Percentiles rank a stretch among this genome's conserved stretches.
These are phyloP conservation scores for Blumeriella jaapii DNA, from an alignment of 2,329 filamentous ascomycete species.

Conservation along the genomic window DNA sequence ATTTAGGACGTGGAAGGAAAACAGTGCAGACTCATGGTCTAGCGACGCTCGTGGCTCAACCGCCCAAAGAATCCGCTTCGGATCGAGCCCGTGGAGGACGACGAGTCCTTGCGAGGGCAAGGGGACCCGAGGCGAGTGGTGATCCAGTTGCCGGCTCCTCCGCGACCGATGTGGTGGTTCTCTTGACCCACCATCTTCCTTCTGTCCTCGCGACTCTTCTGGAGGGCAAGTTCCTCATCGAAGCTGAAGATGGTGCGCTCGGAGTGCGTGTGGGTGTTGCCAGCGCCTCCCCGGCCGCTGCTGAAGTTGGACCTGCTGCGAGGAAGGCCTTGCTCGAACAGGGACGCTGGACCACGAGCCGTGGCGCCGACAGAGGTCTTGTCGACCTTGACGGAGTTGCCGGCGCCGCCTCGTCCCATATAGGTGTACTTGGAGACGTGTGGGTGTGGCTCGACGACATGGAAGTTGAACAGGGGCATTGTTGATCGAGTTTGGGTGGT, in stretches of 20 bases:
- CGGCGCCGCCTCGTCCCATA: slow-evolving; percentile 25
- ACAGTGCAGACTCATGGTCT: too few species aligned
- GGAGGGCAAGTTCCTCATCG: slow-evolving; percentile 25
- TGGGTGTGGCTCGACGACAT: slow-evolving; percentile 26
- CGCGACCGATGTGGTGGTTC: slow-evolving; percentile 23
- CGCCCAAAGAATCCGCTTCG: slow-evolving; percentile 20
- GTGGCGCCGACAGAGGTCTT: slow-evolving; percentile 18
- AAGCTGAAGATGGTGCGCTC: slow-evolving; percentile 26
- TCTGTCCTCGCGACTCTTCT: slow-evolving; percentile 22
- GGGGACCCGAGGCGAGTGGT: slow-evolving; percentile 6
- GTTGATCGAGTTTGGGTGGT: slow-evolving; percentile 3
- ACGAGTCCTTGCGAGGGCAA: slow-evolving; percentile 21
- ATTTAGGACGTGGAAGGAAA: neutral
- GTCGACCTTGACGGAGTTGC: slow-evolving; percentile 25
- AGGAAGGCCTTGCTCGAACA: slow-evolving; percentile 21
- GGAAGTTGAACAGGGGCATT: slow-evolving; percentile 19
- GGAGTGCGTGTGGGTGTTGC: slow-evolving; percentile 23
- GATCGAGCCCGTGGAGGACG: slow-evolving; percentile 11
- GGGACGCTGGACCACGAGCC: slow-evolving; percentile 23
- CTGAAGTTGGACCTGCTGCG: slow-evolving; percentile 20
- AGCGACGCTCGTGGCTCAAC: slow-evolving; percentile 17
- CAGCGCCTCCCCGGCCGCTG: slow-evolving; percentile 25
- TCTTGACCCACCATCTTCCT: slow-evolving; percentile 18
- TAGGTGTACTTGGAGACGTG: slow-evolving; percentile 21
- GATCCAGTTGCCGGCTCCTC: slow-evolving; percentile 24